phyloP scores from a whole-genome alignment of 148 eudicot genomes.

The Suaeda aralocaspica region DNA sequence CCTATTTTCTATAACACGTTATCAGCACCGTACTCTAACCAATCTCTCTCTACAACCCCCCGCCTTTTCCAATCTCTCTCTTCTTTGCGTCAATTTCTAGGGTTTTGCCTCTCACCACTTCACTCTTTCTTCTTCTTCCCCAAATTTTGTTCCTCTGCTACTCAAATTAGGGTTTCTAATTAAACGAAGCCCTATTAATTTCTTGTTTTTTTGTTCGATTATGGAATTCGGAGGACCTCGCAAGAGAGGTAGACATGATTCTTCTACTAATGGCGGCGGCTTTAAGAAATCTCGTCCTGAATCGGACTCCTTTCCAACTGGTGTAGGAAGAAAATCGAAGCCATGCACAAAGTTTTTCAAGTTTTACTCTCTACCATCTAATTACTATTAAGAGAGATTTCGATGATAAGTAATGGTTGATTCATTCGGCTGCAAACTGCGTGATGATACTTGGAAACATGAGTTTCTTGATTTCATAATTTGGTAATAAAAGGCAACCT shows the following conservation, averaged over 20 bases:
- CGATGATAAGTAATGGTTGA: constrained; percentile 47
- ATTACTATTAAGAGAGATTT: constrained; percentile 37
- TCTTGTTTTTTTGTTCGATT: background rate
- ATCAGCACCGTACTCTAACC: no score
- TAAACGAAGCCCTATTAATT: background rate
- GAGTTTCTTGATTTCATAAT: background rate
- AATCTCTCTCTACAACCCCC: no score
- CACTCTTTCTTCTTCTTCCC: background rate
- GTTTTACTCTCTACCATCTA: constrained; percentile 45
- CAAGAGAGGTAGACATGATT: constrained; percentile 47
- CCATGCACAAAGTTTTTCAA: constrained; percentile 99
- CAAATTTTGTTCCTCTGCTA: background rate
- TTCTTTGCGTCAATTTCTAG: background rate
- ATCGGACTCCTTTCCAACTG: constrained; percentile 74
- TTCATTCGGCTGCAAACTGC: constrained; percentile 9
- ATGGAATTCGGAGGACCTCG: constrained; percentile 66
- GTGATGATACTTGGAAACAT: constrained; percentile 6
- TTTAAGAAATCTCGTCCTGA: constrained; percentile 66
- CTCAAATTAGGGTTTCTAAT: constrained; percentile 2
- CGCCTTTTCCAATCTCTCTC: no score
- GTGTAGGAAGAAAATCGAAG: constrained; percentile 99
- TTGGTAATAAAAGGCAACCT: background rate
- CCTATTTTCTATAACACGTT: no score
- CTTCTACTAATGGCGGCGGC: constrained; percentile 48
- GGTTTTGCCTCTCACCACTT: background rate